Conservation (phyloP, 2,329 filamentous ascomycete genomes). For the Stagonosporopsis vannaccii region DNA sequence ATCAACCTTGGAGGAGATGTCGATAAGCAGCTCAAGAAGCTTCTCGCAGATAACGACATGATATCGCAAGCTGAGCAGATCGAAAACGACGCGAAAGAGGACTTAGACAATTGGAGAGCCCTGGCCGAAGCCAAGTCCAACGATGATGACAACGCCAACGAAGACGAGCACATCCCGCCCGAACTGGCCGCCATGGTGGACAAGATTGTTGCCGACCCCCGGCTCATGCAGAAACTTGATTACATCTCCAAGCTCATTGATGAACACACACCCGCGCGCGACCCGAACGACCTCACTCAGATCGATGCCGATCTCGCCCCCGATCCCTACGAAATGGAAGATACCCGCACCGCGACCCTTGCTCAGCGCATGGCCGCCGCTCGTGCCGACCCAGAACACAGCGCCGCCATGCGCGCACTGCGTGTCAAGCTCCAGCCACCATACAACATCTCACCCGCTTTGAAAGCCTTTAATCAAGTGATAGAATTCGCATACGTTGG, state of each 20-base stretch:
- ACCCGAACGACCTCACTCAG: slow-evolving; percentile 22
- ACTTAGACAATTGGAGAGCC: not conserved
- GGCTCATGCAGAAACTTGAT: slow-evolving; percentile 42
- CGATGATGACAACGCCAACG: not conserved
- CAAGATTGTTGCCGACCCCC: slow-evolving; percentile 45
- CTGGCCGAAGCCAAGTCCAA: slow-evolving; percentile 6
- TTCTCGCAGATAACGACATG: slow-evolving; percentile 15
- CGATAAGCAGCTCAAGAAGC: slow-evolving; percentile 31
- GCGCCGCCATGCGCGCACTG: slow-evolving; percentile 35
- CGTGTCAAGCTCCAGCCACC: slow-evolving; percentile 39
- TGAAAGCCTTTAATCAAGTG: slow-evolving; percentile 46
- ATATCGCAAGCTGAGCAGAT: slow-evolving; percentile 21
- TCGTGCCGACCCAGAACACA: slow-evolving; percentile 39
- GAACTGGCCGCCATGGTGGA: slow-evolving; percentile 45
- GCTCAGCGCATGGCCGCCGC: slow-evolving; percentile 36
- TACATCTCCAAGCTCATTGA: slow-evolving; percentile 39
- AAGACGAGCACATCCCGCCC: slow-evolving; percentile 33
- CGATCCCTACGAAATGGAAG: slow-evolving; percentile 38
- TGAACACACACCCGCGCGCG: slow-evolving; percentile 8
- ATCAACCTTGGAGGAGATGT: slow-evolving; percentile 31
- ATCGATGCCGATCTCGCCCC: slow-evolving; percentile 35
- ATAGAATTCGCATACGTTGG: slow-evolving; percentile 46
- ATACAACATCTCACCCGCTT: slow-evolving; percentile 41
- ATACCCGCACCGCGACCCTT: slow-evolving; percentile 32
- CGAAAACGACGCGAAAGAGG: slow-evolving; percentile 8